phyloP scores from a whole-genome alignment of 1,284 basidiomycete species.

The Schizophyllum commune region DNA sequence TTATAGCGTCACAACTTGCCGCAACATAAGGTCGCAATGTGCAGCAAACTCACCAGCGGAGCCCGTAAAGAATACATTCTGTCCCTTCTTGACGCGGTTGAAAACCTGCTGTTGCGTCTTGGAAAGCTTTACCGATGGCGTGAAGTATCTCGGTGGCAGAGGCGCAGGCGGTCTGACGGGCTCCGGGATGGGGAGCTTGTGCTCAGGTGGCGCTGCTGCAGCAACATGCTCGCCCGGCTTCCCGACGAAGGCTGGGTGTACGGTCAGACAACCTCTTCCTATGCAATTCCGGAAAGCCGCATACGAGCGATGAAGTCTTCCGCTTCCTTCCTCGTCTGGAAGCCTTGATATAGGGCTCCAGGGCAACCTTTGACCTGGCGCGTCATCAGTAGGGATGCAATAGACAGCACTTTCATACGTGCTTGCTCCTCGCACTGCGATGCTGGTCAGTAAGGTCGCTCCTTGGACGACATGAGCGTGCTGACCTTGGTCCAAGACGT shows the following conservation, averaged over 20 bases:
- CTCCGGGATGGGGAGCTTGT: background rate
- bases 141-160: slow-evolving; percentile 15
- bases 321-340: slow-evolving; percentile 32
- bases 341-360: slow-evolving; percentile 41
- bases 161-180: slow-evolving; percentile 1
- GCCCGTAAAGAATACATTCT: slow-evolving; percentile 70
- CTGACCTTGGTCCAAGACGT: slow-evolving; percentile 47
- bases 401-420: slow-evolving; percentile 15
- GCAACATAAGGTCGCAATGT: background rate
- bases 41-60: slow-evolving; percentile 68
- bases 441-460: background rate
- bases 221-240: background rate
- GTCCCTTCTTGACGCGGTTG: slow-evolving; percentile 22
- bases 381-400: background rate
- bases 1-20: background rate
- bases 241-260: background rate
- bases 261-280: background rate
- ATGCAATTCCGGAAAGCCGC: slow-evolving; percentile 7
- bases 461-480: background rate
- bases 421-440: slow-evolving; percentile 31
- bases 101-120: slow-evolving; percentile 29
- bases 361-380: slow-evolving; percentile 36
- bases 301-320: slow-evolving; percentile 33
- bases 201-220: background rate
- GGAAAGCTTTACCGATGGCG: slow-evolving; percentile 21